Base-by-base conservation (phyloP, 768 basidiomycete genomes). In the Hemileccinum rubropunctum region DNA sequence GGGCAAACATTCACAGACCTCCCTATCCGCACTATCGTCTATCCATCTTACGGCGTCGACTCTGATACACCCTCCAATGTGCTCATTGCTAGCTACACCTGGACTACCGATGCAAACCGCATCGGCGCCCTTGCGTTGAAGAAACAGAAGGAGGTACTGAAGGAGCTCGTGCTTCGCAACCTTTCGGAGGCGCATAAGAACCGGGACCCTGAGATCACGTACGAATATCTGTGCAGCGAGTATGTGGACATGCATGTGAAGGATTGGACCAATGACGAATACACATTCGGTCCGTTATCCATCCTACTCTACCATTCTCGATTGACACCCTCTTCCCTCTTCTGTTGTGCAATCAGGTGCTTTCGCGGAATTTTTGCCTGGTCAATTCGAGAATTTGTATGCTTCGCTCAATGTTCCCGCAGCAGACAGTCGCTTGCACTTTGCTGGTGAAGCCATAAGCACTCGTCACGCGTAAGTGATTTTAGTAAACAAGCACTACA, bases 1-100 rank as follows among this genome's bases (percentile, higher is more conserved):
- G 76, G 76, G 0, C 69, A 71, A 53, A 66, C 74, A 4, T 65
- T 54, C 54, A 78, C 75, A 1, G 76, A 78, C 55, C 57, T 66
- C n/a, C 72, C 71, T 7, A 57, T 73, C 17, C 68, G 73, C 27
- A 71, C 66, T 0, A 60, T 74, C 42, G 71, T n/a, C n/a, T n/a
- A n/a, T n/a, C n/a, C n/a, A n/a, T n/a, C n/a, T n/a, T n/a, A n/a
- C n/a, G n/a, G n/a, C 78, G 3, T 78, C 18, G 48, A 54, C n/a
- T 41, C 53, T 10, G 18, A 17, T 21, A n/a, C n/a, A n/a, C 63
- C 59, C 7, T 58, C 64, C 18, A 65, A 60, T 0, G 62, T 65
- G 1, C 60, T 77, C 9, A 72, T 77, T 12, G 73, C 70, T 3
- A 74, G 72, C 40, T 77, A 76, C 58, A 58, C 53, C 28, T 74